Evolutionary conservation across 768 basidiomycete genomes (phyloP).

Genomic region (Cyathus striatus): DNA sequence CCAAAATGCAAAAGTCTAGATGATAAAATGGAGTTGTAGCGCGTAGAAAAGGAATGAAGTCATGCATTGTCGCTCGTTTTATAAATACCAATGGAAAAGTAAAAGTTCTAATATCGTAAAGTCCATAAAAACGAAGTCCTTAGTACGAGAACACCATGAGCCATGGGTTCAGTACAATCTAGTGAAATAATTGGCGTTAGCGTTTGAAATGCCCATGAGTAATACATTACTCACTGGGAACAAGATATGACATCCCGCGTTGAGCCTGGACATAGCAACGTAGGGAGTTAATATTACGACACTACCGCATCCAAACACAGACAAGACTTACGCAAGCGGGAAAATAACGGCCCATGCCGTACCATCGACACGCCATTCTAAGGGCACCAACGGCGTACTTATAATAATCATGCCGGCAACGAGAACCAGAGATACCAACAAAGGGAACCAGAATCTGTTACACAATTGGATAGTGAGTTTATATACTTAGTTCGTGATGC

Average conservation of each 20-base stretch:
- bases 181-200: too few species aligned
- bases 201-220: too few species aligned
- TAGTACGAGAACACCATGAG: slow-evolving; percentile 67
- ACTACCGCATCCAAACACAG: slow-evolving; percentile 1
- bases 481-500: slow-evolving; percentile 1
- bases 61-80: not conserved
- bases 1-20: not conserved
- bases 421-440: slow-evolving; percentile 48
- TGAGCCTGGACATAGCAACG: too few species aligned
- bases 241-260: slow-evolving; percentile 59
- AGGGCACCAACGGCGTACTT: slow-evolving; percentile 40
- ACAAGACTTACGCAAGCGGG: slow-evolving; percentile 51
- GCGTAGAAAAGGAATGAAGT: not conserved
- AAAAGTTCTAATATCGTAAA: not conserved
- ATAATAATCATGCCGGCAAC: slow-evolving; percentile 54
- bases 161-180: slow-evolving; percentile 46
- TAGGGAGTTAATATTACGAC: too few species aligned
- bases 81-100: not conserved
- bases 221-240: slow-evolving; percentile 50
- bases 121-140: slow-evolving; percentile 6
- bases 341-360: slow-evolving; percentile 70
- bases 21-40: not conserved
- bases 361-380: slow-evolving; percentile 54
- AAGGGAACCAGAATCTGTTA: slow-evolving; percentile 54
- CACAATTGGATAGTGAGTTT: not conserved